phyloP scores from a whole-genome alignment of 352 stramenopile species.

The Phytophthora meadii region DNA sequence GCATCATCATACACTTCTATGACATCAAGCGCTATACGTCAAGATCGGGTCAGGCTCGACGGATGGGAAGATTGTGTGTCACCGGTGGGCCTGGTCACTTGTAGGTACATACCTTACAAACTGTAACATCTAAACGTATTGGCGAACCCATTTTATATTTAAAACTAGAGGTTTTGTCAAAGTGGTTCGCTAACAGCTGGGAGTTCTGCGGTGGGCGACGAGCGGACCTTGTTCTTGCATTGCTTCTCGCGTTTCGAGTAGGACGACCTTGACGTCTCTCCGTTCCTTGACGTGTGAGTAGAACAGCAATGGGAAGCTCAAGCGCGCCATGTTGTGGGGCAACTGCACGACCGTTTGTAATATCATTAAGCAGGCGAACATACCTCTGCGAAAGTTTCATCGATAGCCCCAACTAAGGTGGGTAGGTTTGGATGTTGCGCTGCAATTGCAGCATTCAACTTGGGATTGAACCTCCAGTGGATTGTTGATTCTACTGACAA shows the following conservation, averaged over 20 bases:
- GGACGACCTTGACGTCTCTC: neutral
- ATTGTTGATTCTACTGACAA: conserved; percentile 1
- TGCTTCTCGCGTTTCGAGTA: neutral
- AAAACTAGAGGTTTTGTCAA: no score
- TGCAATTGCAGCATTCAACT: conserved; percentile 1
- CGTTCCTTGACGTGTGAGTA: neutral
- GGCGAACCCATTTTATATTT: no score
- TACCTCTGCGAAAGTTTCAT: neutral
- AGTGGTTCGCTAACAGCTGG: no score
- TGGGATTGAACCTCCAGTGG: neutral
- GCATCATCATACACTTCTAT: no score
- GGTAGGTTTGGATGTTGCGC: neutral
- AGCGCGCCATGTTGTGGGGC: neutral
- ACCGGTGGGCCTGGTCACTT: no score
- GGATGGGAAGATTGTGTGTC: no score
- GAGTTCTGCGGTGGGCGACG: neutral
- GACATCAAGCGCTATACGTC: no score
- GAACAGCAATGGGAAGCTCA: neutral
- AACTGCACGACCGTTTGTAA: neutral
- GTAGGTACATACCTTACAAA: no score
- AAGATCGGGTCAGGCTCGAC: no score
- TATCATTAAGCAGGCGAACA: neutral
- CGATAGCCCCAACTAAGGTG: neutral
- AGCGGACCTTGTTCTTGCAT: neutral
- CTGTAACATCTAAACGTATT: no score